These are phyloP conservation scores for Plasmodiophora brassicae DNA, from an alignment of 208 protist genomes.

Conservation along the genomic window DNA sequence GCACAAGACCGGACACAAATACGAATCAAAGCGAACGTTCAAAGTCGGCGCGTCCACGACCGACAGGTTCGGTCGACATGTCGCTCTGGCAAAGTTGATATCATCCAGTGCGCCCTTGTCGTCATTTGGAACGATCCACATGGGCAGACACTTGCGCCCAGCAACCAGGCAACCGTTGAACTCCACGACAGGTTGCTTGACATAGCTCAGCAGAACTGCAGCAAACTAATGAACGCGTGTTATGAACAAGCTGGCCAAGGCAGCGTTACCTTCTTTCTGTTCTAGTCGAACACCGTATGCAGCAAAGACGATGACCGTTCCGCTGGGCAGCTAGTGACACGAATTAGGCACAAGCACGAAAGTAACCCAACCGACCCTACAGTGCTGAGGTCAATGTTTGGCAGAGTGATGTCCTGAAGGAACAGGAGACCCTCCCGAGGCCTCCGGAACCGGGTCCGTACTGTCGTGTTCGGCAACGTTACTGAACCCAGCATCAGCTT, in stretches of 20 bases:
- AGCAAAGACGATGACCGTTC: neutral
- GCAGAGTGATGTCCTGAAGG: neutral
- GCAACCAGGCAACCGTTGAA: neutral
- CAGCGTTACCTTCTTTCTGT: neutral
- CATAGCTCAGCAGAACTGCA: neutral
- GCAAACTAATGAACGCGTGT: neutral
- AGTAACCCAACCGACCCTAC: neutral
- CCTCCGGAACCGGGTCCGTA: neutral
- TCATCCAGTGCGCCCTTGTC: slow-evolving; percentile 11
- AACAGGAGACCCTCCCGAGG: slow-evolving; percentile 11
- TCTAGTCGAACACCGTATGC: slow-evolving; percentile 8
- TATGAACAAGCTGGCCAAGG: neutral
- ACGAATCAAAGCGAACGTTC: neutral
- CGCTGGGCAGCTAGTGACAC: neutral
- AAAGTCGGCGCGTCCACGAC: neutral
- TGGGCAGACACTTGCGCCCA: neutral
- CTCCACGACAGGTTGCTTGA: slow-evolving; percentile 13
- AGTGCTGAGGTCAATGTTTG: neutral
- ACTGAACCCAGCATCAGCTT: slow-evolving; percentile 9
- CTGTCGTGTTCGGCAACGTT: neutral
- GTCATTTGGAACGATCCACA: neutral
- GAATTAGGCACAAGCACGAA: neutral
- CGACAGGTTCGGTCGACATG: neutral
- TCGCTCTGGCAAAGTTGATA: neutral
- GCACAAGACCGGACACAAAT: neutral